Conservation (phyloP, 2,329 filamentous ascomycete species). For the Neofusicoccum kwambonambiense region DNA sequence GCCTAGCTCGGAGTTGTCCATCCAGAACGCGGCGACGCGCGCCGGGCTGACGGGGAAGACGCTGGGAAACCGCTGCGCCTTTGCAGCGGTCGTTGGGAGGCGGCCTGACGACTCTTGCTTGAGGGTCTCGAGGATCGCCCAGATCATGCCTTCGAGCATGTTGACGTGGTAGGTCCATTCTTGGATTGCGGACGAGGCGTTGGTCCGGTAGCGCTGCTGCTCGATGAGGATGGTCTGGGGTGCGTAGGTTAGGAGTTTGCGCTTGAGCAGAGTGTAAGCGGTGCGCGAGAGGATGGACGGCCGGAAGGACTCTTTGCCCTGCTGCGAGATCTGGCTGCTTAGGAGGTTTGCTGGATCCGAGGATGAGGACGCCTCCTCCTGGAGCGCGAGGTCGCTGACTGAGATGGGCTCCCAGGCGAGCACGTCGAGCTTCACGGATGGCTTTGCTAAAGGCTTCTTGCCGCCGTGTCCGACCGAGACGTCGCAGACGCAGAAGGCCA, state of each 20-base stretch:
- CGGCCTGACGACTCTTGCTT: slow-evolving; percentile 32
- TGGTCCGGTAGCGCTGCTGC: slow-evolving; percentile 63
- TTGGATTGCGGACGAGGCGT: slow-evolving; percentile 62
- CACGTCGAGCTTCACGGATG: not conserved
- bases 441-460: not conserved
- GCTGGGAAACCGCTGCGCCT: not conserved
- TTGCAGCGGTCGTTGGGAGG: not conserved
- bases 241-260: slow-evolving; percentile 50
- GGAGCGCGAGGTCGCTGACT: not conserved
- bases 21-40: slow-evolving; percentile 39
- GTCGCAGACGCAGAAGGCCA: slow-evolving; percentile 68
- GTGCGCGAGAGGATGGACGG: slow-evolving; percentile 54
- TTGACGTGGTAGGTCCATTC: slow-evolving; percentile 86
- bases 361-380: not conserved
- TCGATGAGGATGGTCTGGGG: slow-evolving; percentile 73
- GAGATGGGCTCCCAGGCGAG: slow-evolving; percentile 15
- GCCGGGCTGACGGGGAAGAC: slow-evolving; percentile 36
- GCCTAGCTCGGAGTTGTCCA: slow-evolving; percentile 12
- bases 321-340: not conserved
- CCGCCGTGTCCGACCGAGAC: slow-evolving; percentile 23
- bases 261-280: slow-evolving; percentile 55
- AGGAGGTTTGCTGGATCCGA: not conserved
- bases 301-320: slow-evolving; percentile 47
- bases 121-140: slow-evolving; percentile 64
- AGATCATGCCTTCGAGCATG: slow-evolving; percentile 77